Evolutionary conservation across 2,329 filamentous ascomycete species (phyloP).

Genomic region (Neofusicoccum laricinum): DNA sequence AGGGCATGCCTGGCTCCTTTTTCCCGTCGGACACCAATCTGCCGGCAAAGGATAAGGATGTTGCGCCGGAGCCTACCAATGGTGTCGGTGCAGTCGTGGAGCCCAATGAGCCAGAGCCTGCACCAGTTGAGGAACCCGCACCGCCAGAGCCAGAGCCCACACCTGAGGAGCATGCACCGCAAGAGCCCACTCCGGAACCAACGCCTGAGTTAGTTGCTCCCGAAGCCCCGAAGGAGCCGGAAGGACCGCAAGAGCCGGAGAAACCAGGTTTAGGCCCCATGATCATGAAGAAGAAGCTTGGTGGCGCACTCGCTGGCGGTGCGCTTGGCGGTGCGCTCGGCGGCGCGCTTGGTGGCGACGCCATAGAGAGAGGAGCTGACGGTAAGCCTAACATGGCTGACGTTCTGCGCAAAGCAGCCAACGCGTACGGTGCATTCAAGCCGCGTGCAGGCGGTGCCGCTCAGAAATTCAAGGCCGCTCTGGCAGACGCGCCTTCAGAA

Average conservation of each 20-base stretch:
- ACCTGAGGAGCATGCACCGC: constrained; percentile 1
- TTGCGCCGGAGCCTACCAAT: neutral
- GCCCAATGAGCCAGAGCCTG: neutral
- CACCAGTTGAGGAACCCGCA: constrained; percentile 1
- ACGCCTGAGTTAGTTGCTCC: constrained; percentile 14
- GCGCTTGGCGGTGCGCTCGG: neutral
- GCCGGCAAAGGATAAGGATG: neutral
- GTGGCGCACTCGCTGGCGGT: constrained; percentile 26
- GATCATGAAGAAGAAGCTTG: constrained; percentile 71
- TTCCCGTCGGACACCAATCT: constrained; percentile 3
- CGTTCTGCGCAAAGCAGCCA: constrained; percentile 76
- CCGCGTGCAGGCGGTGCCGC: constrained; percentile 83
- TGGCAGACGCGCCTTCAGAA: constrained; percentile 40
- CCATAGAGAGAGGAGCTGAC: constrained; percentile 44
- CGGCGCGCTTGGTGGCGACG: constrained; percentile 24
- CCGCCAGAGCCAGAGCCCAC: neutral
- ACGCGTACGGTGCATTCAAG: constrained; percentile 72
- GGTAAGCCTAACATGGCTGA: constrained; percentile 71
- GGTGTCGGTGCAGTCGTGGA: neutral
- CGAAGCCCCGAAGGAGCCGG: constrained; percentile 22
- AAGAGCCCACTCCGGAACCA: constrained; percentile 11
- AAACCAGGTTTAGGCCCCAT: constrained; percentile 85
- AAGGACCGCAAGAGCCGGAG: constrained; percentile 42
- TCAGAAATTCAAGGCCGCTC: constrained; percentile 67
- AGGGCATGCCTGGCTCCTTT: constrained; percentile 15